Evolutionary conservation across 306 rosid genomes (phyloP), one percentile per base, ranked within the genome.

Genomic region (Castanea crenata): DNA sequence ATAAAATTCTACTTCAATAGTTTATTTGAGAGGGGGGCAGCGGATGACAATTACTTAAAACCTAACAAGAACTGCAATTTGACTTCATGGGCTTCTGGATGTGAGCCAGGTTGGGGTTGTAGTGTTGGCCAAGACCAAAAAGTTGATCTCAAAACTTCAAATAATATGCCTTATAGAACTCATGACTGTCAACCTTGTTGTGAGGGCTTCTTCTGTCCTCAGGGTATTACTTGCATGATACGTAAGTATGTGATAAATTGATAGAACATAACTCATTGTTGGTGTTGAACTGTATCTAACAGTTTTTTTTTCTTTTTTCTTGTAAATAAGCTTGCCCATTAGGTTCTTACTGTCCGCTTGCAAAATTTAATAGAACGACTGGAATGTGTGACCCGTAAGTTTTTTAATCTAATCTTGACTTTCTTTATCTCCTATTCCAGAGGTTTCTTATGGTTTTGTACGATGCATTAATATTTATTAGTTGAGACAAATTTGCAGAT

Each of bases 71-170:
- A 90, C 74, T 92, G 93, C 89, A 92, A 90, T 74, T 84, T 90
- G 89, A 85, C 83, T 41, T 83, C 92, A 13, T 90, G 97, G 97
- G 78, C 69, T 75, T 71, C 88, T 49, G 97, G 97, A 79, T 89
- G 96, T 56, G 96, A 92, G 75, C 93, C 97, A 79, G 96, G 96
- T 73, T 92, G 97, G 97, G 85, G 96, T 78, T 92, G 97, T 79
- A 86, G 89, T 81, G 63, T 81, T 4, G 75, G 54, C 56, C 4
- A 41, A 38, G 13, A 44, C 70, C 27, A 80, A 12, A 82, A n/a
- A 44, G 63, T 89, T 81, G 91, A 89, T 70, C 83, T 90, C 5
- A 86, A 85, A 76, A 18, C 21, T 78, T 2, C 49, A 41, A 68
- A 59, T 21, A 85, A 74, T 0, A 57, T 86, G 46, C 97, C 97